phyloP scores from a whole-genome alignment of 129 eudicot genomes.

The Tanacetum coccineum region DNA sequence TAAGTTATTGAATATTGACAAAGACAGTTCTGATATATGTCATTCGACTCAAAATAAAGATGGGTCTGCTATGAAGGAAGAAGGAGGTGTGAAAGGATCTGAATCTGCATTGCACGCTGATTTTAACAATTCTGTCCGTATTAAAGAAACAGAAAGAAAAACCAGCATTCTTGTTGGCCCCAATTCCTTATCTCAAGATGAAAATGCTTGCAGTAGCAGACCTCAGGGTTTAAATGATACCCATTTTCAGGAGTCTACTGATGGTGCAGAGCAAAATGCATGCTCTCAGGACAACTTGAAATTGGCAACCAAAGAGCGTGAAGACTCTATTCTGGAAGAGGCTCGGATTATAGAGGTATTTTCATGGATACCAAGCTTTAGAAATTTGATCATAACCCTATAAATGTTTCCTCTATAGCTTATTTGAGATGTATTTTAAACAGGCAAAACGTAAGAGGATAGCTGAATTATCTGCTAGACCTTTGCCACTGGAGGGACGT shows the following conservation, averaged over 20 bases:
- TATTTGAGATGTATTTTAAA: slow-evolving; percentile 29
- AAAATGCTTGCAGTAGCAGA: slow-evolving; percentile 25
- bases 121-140: slow-evolving; percentile 22
- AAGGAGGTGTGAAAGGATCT: slow-evolving; percentile 32
- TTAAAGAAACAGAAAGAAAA: slow-evolving; percentile 35
- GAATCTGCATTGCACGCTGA: slow-evolving; percentile 33
- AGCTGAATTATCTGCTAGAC: slow-evolving; percentile 61
- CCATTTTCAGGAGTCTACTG: slow-evolving; percentile 36
- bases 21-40: slow-evolving; percentile 20
- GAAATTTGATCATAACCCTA: slow-evolving; percentile 10
- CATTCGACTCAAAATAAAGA: slow-evolving; percentile 37
- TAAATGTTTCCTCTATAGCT: slow-evolving; percentile 14
- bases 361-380: slow-evolving; percentile 4
- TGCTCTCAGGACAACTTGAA: slow-evolving; percentile 36
- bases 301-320: slow-evolving; percentile 55
- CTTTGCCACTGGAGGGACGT: slow-evolving; percentile 35
- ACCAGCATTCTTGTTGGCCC: slow-evolving; percentile 21
- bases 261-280: slow-evolving; percentile 36
- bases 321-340: slow-evolving; percentile 80
- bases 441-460: slow-evolving; percentile 93
- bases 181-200: slow-evolving; percentile 26
- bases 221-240: slow-evolving; percentile 30
- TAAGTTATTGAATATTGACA: slow-evolving; percentile 22
- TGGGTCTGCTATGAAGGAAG: slow-evolving; percentile 29
- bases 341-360: slow-evolving; percentile 73